Percentiles rank a stretch among this genome's conserved stretches.
phyloP scores from a whole-genome alignment of 768 basidiomycete species.

The Boletus barrowsii region DNA sequence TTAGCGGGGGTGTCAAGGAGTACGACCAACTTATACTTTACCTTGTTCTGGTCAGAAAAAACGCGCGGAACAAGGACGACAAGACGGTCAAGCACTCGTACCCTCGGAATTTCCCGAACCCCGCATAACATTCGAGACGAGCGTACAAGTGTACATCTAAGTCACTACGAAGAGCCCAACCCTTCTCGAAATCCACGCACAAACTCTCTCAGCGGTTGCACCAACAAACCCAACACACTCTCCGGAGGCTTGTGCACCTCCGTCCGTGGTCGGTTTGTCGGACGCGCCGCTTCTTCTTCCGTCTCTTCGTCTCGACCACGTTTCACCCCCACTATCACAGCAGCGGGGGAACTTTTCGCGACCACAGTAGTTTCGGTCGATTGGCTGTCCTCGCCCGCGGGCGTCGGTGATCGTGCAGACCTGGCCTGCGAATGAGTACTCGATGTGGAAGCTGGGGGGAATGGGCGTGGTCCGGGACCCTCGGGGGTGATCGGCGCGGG shows the following conservation, averaged over 20 bases:
- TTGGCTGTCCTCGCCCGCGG: slow-evolving; percentile 14
- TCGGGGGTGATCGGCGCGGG: slow-evolving; percentile 23
- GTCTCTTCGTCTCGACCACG: slow-evolving; percentile 48
- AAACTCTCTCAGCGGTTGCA: slow-evolving; percentile 62
- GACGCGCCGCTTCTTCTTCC: slow-evolving; percentile 40
- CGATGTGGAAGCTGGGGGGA: slow-evolving; percentile 19
- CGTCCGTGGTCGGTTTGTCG: slow-evolving; percentile 50
- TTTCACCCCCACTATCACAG: slow-evolving; percentile 38
- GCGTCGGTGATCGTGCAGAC: slow-evolving; percentile 13
- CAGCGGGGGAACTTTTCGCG: slow-evolving; percentile 19
- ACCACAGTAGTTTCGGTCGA: slow-evolving; percentile 40
- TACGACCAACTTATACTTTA: slow-evolving; percentile 4
- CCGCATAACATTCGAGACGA: slow-evolving; percentile 4
- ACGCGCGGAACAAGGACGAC: slow-evolving; percentile 16
- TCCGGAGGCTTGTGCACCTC: slow-evolving; percentile 43
- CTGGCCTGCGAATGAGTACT: slow-evolving; percentile 10
- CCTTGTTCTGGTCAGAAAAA: slow-evolving; percentile 19
- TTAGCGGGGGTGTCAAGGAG: background rate
- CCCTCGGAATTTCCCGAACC: slow-evolving; percentile 30
- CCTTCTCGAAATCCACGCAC: slow-evolving; percentile 67
- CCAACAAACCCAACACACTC: slow-evolving; percentile 54
- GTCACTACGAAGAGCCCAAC: slow-evolving; percentile 27
- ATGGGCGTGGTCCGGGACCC: slow-evolving; percentile 7
- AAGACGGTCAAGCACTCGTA: slow-evolving; percentile 3
- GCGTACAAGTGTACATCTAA: background rate